Percentiles rank a stretch among this genome's conserved stretches.
Conservation (phyloP, 345 rosid species). For the Combretum micranthum region DNA sequence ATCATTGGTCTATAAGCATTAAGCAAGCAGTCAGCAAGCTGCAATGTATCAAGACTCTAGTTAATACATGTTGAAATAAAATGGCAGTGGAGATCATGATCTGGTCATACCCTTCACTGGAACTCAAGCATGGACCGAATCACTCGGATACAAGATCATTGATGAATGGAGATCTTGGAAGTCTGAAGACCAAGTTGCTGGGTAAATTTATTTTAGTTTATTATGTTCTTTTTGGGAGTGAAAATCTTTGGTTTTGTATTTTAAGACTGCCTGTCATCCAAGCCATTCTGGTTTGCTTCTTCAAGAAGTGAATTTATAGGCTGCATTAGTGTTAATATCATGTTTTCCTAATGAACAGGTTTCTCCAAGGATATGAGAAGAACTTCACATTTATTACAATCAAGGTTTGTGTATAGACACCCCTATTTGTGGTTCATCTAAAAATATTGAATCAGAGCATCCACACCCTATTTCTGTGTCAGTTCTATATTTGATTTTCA, state of each 20-base stretch:
- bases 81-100: constrained; percentile 17
- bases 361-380: constrained; percentile 41
- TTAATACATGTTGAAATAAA: background rate
- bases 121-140: constrained; percentile 14
- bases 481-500: background rate
- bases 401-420: constrained; percentile 30
- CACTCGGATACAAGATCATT: constrained; percentile 6
- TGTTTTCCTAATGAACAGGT: constrained; percentile 17
- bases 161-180: constrained; percentile 18
- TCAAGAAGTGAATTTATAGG: no score
- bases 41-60: background rate
- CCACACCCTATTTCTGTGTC: background rate
- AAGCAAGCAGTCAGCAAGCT: no score
- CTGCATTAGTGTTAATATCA: no score
- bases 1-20: no score
- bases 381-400: constrained; percentile 46
- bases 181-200: constrained; percentile 9
- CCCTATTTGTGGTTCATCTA: no score
- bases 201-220: constrained; percentile 2
- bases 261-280: no score
- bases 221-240: no score
- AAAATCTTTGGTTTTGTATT: no score
- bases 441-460: no score
- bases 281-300: no score
- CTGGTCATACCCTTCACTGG: constrained; percentile 13